A percentile compares a stretch with the other conserved stretches of the same genome.
Conservation (phyloP, 2,329 filamentous ascomycete species). For the Claviceps digitariae region DNA sequence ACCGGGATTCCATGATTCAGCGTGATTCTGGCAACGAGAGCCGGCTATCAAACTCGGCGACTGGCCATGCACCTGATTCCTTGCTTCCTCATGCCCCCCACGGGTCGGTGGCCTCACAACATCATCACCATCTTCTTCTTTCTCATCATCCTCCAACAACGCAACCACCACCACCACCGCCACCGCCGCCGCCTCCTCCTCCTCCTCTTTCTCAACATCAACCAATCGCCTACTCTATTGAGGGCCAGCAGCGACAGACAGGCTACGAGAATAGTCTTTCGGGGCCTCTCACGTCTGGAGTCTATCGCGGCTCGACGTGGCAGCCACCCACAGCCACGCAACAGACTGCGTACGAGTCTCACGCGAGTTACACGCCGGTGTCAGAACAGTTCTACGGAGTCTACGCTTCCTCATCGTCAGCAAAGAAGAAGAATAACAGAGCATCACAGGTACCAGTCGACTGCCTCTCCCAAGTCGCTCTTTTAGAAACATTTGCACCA, state of each 20-base stretch:
- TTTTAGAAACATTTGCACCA: neutral
- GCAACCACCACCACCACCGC: too few relatives aligned
- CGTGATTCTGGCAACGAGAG: conserved; percentile 39
- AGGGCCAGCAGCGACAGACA: conserved; percentile 38
- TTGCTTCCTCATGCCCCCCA: conserved; percentile 20
- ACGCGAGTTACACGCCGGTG: conserved; percentile 16
- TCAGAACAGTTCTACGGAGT: conserved; percentile 26
- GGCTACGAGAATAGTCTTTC: conserved; percentile 35
- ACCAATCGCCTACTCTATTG: conserved; percentile 23
- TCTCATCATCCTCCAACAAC: too few relatives aligned
- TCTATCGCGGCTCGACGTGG: conserved; percentile 28
- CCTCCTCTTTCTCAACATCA: conserved; percentile 14
- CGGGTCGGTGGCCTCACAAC: conserved; percentile 17
- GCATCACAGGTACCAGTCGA: conserved; percentile 41
- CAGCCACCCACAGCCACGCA: conserved; percentile 28
- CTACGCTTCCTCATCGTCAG: conserved; percentile 27
- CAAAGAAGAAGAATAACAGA: conserved; percentile 50
- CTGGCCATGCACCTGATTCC: conserved; percentile 24
- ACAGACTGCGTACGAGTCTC: conserved; percentile 24
- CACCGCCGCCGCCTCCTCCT: neutral
- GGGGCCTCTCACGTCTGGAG: conserved; percentile 30
- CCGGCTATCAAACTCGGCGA: conserved; percentile 39
- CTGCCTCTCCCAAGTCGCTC: neutral
- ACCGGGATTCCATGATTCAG: conserved; percentile 42
- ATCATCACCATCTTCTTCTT: neutral